Conservation (phyloP, 116 monocot genomes). For the Dioscorea cayenensis region DNA sequence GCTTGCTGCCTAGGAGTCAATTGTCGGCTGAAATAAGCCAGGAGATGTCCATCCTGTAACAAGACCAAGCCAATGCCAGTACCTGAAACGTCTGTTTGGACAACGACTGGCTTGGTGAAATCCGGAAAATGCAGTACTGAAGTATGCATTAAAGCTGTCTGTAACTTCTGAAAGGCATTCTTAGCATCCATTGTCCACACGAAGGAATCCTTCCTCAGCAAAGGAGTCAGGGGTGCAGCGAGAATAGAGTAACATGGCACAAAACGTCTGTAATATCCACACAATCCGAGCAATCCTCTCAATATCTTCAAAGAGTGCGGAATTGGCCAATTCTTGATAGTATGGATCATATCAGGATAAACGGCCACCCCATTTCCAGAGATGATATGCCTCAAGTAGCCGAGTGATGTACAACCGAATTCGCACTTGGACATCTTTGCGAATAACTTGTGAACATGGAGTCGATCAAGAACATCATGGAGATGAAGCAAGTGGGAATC, state of each 20-base stretch:
- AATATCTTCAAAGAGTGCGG: not conserved
- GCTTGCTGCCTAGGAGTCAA: too few relatives aligned
- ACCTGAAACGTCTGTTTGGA: too few relatives aligned
- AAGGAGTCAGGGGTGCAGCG: too few relatives aligned
- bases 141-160: too few relatives aligned
- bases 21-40: too few relatives aligned
- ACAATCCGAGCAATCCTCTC: not conserved
- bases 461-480: not conserved
- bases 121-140: too few relatives aligned
- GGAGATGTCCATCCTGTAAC: too few relatives aligned
- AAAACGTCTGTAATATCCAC: slow-evolving; percentile 6
- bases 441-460: not conserved
- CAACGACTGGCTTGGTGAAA: too few relatives aligned
- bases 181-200: too few relatives aligned
- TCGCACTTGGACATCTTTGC: slow-evolving; percentile 6
- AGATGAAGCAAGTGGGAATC: not conserved
- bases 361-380: not conserved
- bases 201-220: too few relatives aligned
- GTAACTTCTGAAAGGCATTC: too few relatives aligned
- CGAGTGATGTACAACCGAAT: not conserved
- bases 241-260: not conserved
- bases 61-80: too few relatives aligned
- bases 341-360: not conserved
- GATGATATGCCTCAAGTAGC: slow-evolving; percentile 11
- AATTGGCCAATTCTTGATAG: not conserved